A percentile compares a stretch with the other conserved stretches of the same genome.
Evolutionary conservation across 1,284 basidiomycete genomes (phyloP).

Genomic region (Neonothopanus nambi): DNA sequence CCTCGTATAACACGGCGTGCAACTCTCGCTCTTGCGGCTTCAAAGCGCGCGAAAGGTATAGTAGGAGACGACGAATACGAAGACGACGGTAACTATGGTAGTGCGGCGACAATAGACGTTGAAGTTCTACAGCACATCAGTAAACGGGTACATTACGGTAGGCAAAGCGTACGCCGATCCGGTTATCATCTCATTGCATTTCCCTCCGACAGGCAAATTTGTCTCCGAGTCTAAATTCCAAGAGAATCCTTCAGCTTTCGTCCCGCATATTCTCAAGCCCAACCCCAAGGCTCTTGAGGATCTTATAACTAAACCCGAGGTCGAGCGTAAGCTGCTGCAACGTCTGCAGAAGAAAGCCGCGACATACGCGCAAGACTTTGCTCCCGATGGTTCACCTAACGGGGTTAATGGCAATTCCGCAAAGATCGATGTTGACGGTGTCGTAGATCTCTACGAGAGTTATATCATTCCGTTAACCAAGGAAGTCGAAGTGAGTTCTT

Average conservation of each 20-base stretch:
- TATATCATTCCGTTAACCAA: slow-evolving; percentile 98
- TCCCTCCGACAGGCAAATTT: slow-evolving; percentile 79
- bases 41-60: slow-evolving; percentile 68
- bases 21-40: slow-evolving; percentile 58
- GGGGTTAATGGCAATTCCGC: slow-evolving; percentile 31
- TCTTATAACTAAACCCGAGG: slow-evolving; percentile 95
- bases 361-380: slow-evolving; percentile 91
- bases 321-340: slow-evolving; percentile 86
- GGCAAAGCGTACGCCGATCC: slow-evolving; percentile 28
- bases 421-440: slow-evolving; percentile 92
- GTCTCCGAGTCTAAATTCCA: slow-evolving; percentile 97
- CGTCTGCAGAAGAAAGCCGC: slow-evolving; percentile 90
- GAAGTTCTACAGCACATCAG: slow-evolving; percentile 93
- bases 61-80: slow-evolving; percentile 66
- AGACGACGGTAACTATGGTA: slow-evolving; percentile 98
- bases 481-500: slow-evolving; percentile 86
- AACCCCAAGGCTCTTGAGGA: slow-evolving; percentile 77
- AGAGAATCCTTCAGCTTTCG: slow-evolving; percentile 81
- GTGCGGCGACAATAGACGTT: slow-evolving; percentile 90
- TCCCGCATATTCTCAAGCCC: slow-evolving; percentile 84
- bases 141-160: slow-evolving; percentile 97
- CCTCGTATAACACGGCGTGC: slow-evolving; percentile 79
- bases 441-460: slow-evolving; percentile 90
- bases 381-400: slow-evolving; percentile 53
- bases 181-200: slow-evolving; percentile 3